Evolutionary conservation across 768 basidiomycete species (phyloP).

Genomic region (Dacryopinax primogenitus): DNA sequence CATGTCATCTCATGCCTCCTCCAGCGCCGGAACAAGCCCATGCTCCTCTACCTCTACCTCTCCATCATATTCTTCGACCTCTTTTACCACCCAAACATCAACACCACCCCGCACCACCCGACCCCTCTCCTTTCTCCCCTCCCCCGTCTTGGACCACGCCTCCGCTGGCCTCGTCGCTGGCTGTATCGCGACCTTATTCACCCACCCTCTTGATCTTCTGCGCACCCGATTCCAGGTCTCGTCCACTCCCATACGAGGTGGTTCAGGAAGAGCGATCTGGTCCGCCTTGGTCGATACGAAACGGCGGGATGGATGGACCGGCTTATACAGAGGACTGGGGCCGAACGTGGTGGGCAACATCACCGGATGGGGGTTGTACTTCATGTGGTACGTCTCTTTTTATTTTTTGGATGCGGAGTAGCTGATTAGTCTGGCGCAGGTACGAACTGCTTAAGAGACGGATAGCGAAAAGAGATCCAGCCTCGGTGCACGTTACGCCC

Average conservation of each 20-base stretch:
- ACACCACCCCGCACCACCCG: background rate
- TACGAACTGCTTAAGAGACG: slow-evolving; percentile 88
- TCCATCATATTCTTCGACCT: too few relatives aligned
- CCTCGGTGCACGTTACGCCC: background rate
- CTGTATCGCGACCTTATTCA: slow-evolving; percentile 78
- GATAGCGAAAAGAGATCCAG: slow-evolving; percentile 36
- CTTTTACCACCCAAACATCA: background rate
- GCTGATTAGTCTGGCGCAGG: slow-evolving; percentile 32
- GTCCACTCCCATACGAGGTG: slow-evolving; percentile 47
- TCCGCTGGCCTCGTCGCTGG: slow-evolving; percentile 88
- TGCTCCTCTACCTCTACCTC: background rate
- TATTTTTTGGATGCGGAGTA: background rate
- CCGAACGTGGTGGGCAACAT: slow-evolving; percentile 93
- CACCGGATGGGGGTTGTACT: slow-evolving; percentile 94
- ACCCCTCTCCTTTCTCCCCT: slow-evolving; percentile 16
- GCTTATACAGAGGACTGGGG: slow-evolving; percentile 78
- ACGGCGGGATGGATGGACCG: slow-evolving; percentile 60
- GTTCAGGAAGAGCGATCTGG: slow-evolving; percentile 65
- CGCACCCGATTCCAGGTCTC: slow-evolving; percentile 89
- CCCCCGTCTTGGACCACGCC: slow-evolving; percentile 57
- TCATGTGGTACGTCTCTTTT: slow-evolving; percentile 67
- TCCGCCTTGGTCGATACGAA: slow-evolving; percentile 59
- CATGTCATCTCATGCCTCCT: too few relatives aligned
- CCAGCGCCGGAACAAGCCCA: too few relatives aligned
- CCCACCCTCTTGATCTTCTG: slow-evolving; percentile 94